Percentiles rank a stretch among this genome's conserved stretches.
These are phyloP conservation scores for Suillus cothurnatus DNA, from an alignment of 768 basidiomycete genomes.

Conservation along the genomic window DNA sequence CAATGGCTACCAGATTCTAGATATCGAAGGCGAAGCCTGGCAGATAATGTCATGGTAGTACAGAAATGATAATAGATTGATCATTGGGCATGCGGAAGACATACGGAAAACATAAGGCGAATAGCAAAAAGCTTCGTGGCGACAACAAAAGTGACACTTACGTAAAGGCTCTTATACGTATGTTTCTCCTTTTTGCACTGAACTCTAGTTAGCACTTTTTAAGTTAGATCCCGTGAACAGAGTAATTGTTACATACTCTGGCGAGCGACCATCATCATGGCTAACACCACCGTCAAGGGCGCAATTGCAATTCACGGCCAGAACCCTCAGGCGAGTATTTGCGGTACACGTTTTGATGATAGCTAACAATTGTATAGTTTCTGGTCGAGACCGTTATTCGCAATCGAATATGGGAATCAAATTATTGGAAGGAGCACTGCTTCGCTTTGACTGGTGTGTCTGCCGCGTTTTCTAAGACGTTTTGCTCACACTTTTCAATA, in stretches of 20 bases:
- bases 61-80: background rate
- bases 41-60: background rate
- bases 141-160: background rate
- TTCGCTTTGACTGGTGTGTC: slow-evolving; percentile 89
- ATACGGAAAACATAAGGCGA: background rate
- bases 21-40: background rate
- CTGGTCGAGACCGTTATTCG: slow-evolving; percentile 97
- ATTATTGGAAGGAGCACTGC: slow-evolving; percentile 98
- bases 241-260: background rate
- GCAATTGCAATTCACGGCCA: slow-evolving; percentile 93
- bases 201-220: background rate
- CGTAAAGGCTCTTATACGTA: background rate
- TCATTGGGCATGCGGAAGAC: background rate
- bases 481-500: slow-evolving; percentile 9
- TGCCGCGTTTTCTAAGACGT: slow-evolving; percentile 4
- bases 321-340: slow-evolving; percentile 83
- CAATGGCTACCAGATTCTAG: background rate
- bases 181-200: background rate
- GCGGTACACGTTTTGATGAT: background rate
- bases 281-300: slow-evolving; percentile 88
- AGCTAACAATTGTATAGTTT: slow-evolving; percentile 52
- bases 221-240: background rate
- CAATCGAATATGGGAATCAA: slow-evolving; percentile 92
- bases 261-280: slow-evolving; percentile 53
- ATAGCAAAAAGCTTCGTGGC: background rate